Conservation (phyloP, 228 moss, liverwort and hornwort species). For the Sphagnum fallax region DNA sequence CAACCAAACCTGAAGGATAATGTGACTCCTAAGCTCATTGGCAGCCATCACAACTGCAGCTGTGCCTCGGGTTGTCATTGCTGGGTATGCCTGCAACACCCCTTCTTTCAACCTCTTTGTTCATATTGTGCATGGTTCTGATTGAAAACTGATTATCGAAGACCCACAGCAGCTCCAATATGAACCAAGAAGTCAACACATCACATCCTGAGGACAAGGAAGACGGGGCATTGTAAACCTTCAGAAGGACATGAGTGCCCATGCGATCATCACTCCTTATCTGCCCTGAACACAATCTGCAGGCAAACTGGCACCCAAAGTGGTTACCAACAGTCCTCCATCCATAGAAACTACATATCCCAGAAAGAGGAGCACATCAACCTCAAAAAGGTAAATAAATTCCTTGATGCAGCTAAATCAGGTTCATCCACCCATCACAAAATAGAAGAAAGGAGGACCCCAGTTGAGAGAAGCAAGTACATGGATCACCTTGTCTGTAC, state of each 20-base stretch:
- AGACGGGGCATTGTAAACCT: constrained; percentile 24
- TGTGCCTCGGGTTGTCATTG: constrained; percentile 55
- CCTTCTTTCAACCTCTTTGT: not conserved
- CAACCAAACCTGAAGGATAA: constrained; percentile 57
- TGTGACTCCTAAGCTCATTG: constrained; percentile 77
- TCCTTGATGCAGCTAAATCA: no score
- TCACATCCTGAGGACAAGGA: not conserved
- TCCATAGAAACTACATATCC: not conserved
- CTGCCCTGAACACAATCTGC: constrained; percentile 88
- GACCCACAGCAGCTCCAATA: not conserved
- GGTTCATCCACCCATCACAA: not conserved
- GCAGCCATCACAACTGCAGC: constrained; percentile 92
- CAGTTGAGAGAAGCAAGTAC: constrained; percentile 4
- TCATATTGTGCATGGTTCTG: no score
- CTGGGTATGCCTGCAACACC: constrained; percentile 77
- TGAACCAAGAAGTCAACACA: not conserved
- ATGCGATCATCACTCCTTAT: constrained; percentile 69
- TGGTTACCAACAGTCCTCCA: constrained; percentile 20
- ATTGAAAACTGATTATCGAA: not conserved
- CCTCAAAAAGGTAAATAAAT: no score
- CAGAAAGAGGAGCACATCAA: not conserved
- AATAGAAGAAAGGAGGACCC: not conserved
- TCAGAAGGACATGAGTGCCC: constrained; percentile 88
- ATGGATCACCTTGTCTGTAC: constrained; percentile 85
- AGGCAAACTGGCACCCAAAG: constrained; percentile 48